Conservation (phyloP, 2,329 filamentous ascomycete species). For the Fusarium citri region DNA sequence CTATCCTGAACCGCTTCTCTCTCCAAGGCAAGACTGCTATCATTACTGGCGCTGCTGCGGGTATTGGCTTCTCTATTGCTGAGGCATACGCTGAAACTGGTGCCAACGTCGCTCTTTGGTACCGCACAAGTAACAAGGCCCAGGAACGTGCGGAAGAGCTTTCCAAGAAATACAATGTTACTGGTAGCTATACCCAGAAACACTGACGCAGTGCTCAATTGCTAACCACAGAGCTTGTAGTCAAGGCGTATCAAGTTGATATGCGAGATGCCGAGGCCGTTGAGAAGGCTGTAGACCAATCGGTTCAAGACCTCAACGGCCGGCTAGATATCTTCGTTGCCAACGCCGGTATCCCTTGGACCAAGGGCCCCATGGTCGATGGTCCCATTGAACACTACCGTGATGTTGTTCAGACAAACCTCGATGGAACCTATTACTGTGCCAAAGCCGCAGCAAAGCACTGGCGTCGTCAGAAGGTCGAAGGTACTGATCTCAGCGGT, state of each 20-base stretch:
- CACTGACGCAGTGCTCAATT: neutral
- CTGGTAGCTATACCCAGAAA: slow-evolving; percentile 58
- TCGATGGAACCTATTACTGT: slow-evolving; percentile 81
- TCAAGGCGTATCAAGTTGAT: slow-evolving; percentile 70
- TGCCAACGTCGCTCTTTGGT: slow-evolving; percentile 76
- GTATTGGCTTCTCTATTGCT: slow-evolving; percentile 73
- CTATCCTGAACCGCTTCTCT: slow-evolving; percentile 61
- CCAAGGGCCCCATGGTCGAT: slow-evolving; percentile 73
- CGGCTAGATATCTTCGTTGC: slow-evolving; percentile 81
- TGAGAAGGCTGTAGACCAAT: slow-evolving; percentile 59
- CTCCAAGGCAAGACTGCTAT: slow-evolving; percentile 75
- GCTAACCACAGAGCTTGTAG: slow-evolving; percentile 50
- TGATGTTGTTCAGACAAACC: slow-evolving; percentile 74
- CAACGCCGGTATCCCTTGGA: slow-evolving; percentile 80
- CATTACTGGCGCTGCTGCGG: slow-evolving; percentile 71
- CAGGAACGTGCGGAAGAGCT: slow-evolving; percentile 69
- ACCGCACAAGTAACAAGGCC: slow-evolving; percentile 72
- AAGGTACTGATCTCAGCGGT: slow-evolving; percentile 60
- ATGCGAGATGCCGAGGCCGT: slow-evolving; percentile 64
- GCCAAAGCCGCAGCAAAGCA: slow-evolving; percentile 74
- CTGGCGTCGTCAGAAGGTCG: slow-evolving; percentile 74
- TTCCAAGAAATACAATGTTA: slow-evolving; percentile 71
- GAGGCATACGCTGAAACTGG: slow-evolving; percentile 73
- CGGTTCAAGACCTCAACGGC: slow-evolving; percentile 73
- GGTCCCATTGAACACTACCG: slow-evolving; percentile 73